Evolutionary conservation across 208 protist genomes (phyloP).

Genomic region (Naegleria fowleri): DNA sequence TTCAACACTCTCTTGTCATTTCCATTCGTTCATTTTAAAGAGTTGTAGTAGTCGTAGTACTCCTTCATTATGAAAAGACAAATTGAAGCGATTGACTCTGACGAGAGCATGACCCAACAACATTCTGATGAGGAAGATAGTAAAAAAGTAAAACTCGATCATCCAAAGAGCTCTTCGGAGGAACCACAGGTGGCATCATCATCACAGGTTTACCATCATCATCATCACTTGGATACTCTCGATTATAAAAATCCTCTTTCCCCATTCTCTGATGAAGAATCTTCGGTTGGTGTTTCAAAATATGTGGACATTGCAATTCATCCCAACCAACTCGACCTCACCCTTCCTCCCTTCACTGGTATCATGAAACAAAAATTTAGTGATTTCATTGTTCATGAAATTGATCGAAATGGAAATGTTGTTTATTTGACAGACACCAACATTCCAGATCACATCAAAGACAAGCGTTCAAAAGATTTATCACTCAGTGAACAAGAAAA

Average conservation of each 20-base stretch:
- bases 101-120: too few species aligned
- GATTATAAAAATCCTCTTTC: neutral
- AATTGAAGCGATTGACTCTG: too few species aligned
- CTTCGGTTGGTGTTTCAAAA: slow-evolving; percentile 14
- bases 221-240: too few species aligned
- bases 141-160: neutral
- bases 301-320: neutral
- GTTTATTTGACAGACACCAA: slow-evolving; percentile 23
- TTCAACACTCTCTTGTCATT: too few species aligned
- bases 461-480: neutral
- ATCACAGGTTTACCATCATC: too few species aligned
- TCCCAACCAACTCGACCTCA: neutral
- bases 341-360: slow-evolving; percentile 23
- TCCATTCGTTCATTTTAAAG: too few species aligned
- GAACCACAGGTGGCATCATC: too few species aligned
- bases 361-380: slow-evolving; percentile 46
- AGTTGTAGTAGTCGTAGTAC: too few species aligned
- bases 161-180: neutral
- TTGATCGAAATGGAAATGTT: slow-evolving; percentile 34
- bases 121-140: neutral
- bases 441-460: neutral
- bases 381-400: slow-evolving; percentile 53
- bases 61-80: neutral
- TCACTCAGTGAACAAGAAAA: neutral
- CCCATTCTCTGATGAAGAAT: neutral